Base-by-base conservation (phyloP, 306 rosid genomes). In the Inga leiocalycina region DNA sequence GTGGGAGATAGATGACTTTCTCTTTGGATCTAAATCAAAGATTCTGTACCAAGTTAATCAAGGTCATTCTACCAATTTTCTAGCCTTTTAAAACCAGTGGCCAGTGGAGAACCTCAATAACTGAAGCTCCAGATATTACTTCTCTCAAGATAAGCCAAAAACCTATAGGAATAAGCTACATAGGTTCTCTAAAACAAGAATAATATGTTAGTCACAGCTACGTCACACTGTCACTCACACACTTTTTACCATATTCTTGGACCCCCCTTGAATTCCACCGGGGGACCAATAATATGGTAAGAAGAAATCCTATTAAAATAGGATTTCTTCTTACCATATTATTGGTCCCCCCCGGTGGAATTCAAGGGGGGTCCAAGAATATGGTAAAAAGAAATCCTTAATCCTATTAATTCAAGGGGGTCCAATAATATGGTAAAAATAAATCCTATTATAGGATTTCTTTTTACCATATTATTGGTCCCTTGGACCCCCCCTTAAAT, bases 1-100 rank as follows among this genome's bases (percentile, higher is more conserved):
- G 37, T 1, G 0, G 19, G 8, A 45, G 46, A 66, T 49, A 51
- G 52, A 5, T 11, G 52, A 46, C 15, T 65, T 78, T 37, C 76
- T 72, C 73, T 27, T 64, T 30, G 76, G 64, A 64, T 9, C 52
- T 19, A 51, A 49, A 77, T 35, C 77, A 72, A 74, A 65, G 45
- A 22, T 65, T 74, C 43, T 74, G 24, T 44, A 64, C 56, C 45
- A 14, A 64, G 11, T 48, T 44, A 20, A 44, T 71, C 27, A 41
- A 43, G 54, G 75, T 71, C 54, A 43, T 70, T 71, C 17, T 20
- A 69, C 30, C 62, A 22, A 48, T 77, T 46, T 43, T 56, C 8
- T 32, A 67, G 72, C 74, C 65, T 78, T 79, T 51, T 67, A n/a
- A 51, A 45, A 72, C 10, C 4, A 59, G 78, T 30, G 3, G 8